These are phyloP conservation scores for Jasminum sambac DNA, from an alignment of 257 asterid genomes.

Conservation along the genomic window DNA sequence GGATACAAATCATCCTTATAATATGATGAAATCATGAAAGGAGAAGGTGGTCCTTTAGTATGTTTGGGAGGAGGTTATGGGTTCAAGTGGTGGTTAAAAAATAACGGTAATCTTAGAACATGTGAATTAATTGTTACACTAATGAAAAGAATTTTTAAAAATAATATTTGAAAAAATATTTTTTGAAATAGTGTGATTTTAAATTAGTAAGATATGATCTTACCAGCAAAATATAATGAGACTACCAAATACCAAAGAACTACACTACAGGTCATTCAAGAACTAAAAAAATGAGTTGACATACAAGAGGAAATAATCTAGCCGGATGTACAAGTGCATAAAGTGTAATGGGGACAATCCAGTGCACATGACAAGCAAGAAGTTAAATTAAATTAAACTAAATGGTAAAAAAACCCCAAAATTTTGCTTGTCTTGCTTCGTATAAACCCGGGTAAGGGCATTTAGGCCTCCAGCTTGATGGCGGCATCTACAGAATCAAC, in stretches of 20 bases:
- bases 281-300: neutral
- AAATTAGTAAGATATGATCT: no score
- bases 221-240: no score
- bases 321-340: slow-evolving; percentile 6
- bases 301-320: neutral
- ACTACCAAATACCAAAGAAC: neutral
- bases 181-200: no score
- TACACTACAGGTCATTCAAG: neutral
- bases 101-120: no score
- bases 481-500: slow-evolving; percentile 76
- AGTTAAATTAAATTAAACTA: neutral
- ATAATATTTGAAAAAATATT: no score
- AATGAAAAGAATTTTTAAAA: no score
- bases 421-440: neutral
- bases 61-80: no score
- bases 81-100: no score
- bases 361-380: slow-evolving; percentile 8
- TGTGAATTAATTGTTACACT: no score
- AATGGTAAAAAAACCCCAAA: slow-evolving; percentile 3
- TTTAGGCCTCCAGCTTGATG: slow-evolving; percentile 58
- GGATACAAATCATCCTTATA: no score
- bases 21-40: no score
- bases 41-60: no score
- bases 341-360: slow-evolving; percentile 21
- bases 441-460: neutral